Conservation (phyloP, 306 rosid genomes). For the cucumber (Cucumis sativus) region DNA sequence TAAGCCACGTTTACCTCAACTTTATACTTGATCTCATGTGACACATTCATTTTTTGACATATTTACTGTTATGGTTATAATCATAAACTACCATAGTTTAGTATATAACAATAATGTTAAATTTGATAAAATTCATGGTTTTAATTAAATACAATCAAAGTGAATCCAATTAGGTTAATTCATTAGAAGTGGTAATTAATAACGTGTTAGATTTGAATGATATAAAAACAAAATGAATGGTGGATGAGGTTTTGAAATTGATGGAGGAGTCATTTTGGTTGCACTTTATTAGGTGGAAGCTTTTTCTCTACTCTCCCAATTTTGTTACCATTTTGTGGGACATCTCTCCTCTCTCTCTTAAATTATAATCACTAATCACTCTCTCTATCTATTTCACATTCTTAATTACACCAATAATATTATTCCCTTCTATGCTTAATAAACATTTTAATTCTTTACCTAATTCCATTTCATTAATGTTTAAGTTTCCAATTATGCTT, state of each 20-base stretch:
- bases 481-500: not conserved
- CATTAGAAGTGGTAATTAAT: too few species aligned
- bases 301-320: constrained; percentile 2
- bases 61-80: too few species aligned
- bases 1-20: too few species aligned
- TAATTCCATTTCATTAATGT: not conserved
- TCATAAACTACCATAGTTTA: too few species aligned
- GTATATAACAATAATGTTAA: too few species aligned
- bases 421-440: not conserved
- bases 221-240: not conserved
- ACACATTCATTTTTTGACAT: too few species aligned
- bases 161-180: too few species aligned
- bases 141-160: too few species aligned
- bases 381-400: not conserved
- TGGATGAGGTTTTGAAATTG: not conserved
- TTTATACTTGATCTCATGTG: too few species aligned
- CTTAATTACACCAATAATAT: not conserved
- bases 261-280: not conserved
- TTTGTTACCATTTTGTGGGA: not conserved
- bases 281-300: constrained; percentile 6
- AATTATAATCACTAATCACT: not conserved
- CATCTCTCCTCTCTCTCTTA: not conserved
- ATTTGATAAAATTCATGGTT: too few species aligned
- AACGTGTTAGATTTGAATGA: not conserved
- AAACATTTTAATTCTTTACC: not conserved